Evolutionary conservation across 2,329 filamentous ascomycete species (phyloP), one percentile per base, ranked within the genome.

Genomic region (Exophiala lecanii-corni): DNA sequence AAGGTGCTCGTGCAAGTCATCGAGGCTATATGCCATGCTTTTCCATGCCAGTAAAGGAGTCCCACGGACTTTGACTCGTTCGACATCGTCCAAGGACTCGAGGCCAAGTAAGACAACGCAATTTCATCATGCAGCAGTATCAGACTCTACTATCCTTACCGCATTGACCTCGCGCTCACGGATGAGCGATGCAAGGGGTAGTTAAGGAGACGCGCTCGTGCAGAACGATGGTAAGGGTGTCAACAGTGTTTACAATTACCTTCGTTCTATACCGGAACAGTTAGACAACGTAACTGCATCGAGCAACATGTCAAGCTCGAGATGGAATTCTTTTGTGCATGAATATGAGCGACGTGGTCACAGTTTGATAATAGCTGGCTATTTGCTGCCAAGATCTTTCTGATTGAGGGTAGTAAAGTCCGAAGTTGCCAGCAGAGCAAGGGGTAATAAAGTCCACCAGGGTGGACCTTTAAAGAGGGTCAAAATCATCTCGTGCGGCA

Each of bases 401-500:
- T n/a, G n/a, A n/a, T n/a, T n/a, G n/a, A n/a, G n/a, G n/a, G n/a
- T n/a, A n/a, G n/a, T n/a, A n/a, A n/a, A n/a, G n/a, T n/a, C n/a
- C n/a, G n/a, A n/a, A n/a, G n/a, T n/a, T n/a, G n/a, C n/a, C n/a
- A n/a, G n/a, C n/a, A n/a, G n/a, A n/a, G 49, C 45, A 51, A 51
- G 49, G 49, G 49, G 35, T 34, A 19, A 23, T 9, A n/a, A n/a
- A n/a, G n/a, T n/a, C n/a, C n/a, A n/a, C n/a, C n/a, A n/a, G n/a
- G n/a, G n/a, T n/a, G n/a, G n/a, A n/a, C n/a, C n/a, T n/a, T 44
- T 39, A 52, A n/a, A 45, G 32, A 20, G 43, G 36, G 52, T 79
- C 80, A 57, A 77, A 75, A 48, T 86, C 77, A 60, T 85, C 81
- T 65, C 70, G 71, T 73, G 70, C 74, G 33, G 16, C 41, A 31